Evolutionary conservation across 192 early-diverging fungal genomes (phyloP), one percentile per base, ranked within the genome.

Genomic region (Entrophospora sp.): DNA sequence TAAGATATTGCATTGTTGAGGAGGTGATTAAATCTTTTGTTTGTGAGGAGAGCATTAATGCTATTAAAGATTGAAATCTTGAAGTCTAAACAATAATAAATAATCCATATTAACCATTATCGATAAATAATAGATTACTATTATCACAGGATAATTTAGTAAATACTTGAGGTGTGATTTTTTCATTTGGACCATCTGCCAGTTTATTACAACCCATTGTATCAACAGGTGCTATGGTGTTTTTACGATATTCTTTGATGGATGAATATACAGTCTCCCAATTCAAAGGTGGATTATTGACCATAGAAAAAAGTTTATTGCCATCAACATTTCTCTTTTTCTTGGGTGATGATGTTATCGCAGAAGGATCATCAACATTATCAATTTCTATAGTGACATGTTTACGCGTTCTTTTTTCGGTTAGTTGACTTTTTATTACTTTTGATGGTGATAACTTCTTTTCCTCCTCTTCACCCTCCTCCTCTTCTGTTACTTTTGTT

Each of bases 1-100:
- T 82, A 8, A 98, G 71, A 5, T 82, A 80, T 20, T 77, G 70
- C 22, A 98, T 81, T 2, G 89, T 93, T 30, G 78, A 85, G 1
- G 91, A 89, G 0, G 92, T 95, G 24, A 90, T 81, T 14, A 87
- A 82, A 67, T 98, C 96, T 61, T 92, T 94, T 9, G 96, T 97
- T 75, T 95, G 92, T 20, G 93, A 91, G 9, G 93, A 96, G 16
- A 98, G 83, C 77, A 91, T 89, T 36, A 98, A 75, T 1, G 94
- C 79, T 14, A 92, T 77, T 1, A 98, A 74, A 9, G 89, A 88
- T 69, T 95, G 89, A 77, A 88, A 96, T 20, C 92, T 84, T 43
- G 74, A 82, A 14, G 81, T 79, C 77, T 86, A 67, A 24, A 45
- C 37, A 53, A 14, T 45, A 10, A 30, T 13, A 7, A 27, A 30